Base-by-base conservation (phyloP, 352 stramenopile species). In the Globisporangium middletonii region DNA sequence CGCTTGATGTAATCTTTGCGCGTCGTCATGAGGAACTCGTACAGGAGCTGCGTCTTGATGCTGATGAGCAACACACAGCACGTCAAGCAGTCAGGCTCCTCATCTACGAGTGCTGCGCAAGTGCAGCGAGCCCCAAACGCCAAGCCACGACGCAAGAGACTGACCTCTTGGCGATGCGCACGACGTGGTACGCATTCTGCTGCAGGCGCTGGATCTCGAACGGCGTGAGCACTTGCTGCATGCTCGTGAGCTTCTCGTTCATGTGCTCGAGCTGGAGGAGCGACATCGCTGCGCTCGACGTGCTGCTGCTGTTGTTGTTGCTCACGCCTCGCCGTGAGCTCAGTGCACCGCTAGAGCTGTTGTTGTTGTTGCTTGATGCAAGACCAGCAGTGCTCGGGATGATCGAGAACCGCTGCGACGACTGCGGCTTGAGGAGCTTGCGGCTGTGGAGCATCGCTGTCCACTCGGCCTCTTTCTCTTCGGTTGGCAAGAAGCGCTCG, bases 191-290 rank as follows among this genome's bases (percentile, higher is more conserved):
- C 0, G 75, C 58, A 46, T 74, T 73, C 60, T 83, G 71, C 48
- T 91, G 80, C 18, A 91, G 53, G 4, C 83, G 78, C 60, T 89
- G 78, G 44, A 91, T 65, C 70, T 93, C 80, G 33, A 93, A 79
- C 4, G 83, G 80, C 8, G 80, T 89, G 33, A 91, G 62, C 55
- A 91, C 73, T 57, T 86, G 81, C 68, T 91, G 83, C 83, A 89
- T 89, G 9, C 50, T 79, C 16, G 68, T 72, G 35, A 91, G 60
- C 38, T 82, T 76, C 47, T 84, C 77, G 50, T 88, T 67, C 65
- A 91, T 84, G 49, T 75, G 66, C 35, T 69, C 72, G 4, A 89
- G 47, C 27, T 78, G 53, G 35, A 67, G 59, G 12, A 77, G 53
- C 1, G 73, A 69, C 43, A 27, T 28, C 9, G 48, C 37, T 55